These are phyloP conservation scores for Boehmeria nivea DNA, from an alignment of 306 rosid species.

Conservation along the genomic window DNA sequence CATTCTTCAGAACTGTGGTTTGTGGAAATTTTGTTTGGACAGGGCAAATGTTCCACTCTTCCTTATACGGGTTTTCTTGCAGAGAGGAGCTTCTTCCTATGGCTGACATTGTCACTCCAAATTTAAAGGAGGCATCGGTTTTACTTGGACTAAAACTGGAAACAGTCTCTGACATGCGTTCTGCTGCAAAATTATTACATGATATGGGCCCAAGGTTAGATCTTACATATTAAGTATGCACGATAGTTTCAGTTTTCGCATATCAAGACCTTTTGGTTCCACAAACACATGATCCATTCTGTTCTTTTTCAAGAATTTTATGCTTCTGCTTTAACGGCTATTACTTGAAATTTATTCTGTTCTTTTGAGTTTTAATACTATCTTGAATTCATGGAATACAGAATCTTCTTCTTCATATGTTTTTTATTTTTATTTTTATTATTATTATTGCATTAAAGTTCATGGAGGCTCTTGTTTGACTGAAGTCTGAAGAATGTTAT, in stretches of 20 bases:
- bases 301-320: too few species aligned
- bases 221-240: conserved; percentile 9
- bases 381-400: too few species aligned
- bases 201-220: conserved; percentile 82
- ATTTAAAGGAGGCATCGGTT: conserved; percentile 80
- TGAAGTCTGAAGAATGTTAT: background rate
- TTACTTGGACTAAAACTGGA: conserved; percentile 61
- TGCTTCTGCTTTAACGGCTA: too few species aligned
- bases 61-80: conserved; percentile 26
- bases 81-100: conserved; percentile 86
- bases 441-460: too few species aligned
- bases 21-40: background rate
- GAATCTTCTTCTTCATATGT: too few species aligned
- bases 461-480: too few species aligned
- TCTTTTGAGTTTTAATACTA: background rate
- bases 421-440: too few species aligned
- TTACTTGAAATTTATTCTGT: too few species aligned
- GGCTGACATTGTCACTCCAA: conserved; percentile 86
- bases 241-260: conserved; percentile 7
- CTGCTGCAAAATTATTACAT: conserved; percentile 72
- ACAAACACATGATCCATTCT: too few species aligned
- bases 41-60: background rate
- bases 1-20: too few species aligned
- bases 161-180: conserved; percentile 78
- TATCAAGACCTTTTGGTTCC: too few species aligned